These are phyloP conservation scores for Spathaspora gorwiae DNA, from an alignment of 805 yeast species.

Conservation along the genomic window DNA sequence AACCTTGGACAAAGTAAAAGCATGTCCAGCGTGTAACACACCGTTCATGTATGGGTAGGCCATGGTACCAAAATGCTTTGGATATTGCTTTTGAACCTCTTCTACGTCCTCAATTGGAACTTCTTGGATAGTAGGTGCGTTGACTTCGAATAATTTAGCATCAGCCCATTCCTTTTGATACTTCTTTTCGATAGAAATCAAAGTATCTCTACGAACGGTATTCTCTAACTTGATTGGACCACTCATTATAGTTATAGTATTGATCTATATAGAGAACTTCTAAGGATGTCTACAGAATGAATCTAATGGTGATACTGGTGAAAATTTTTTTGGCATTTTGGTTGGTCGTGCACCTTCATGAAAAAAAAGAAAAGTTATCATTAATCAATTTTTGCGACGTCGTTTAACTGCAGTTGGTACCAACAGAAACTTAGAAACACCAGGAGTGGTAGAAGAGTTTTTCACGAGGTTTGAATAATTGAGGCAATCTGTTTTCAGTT, in stretches of 20 bases:
- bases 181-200: slow-evolving; percentile 82
- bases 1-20: slow-evolving; percentile 89
- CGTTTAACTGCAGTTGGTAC: slow-evolving; percentile 6
- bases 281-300: too few relatives aligned
- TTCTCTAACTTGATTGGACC: slow-evolving; percentile 43
- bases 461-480: not conserved
- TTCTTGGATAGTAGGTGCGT: slow-evolving; percentile 80
- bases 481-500: not conserved
- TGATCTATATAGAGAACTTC: not conserved
- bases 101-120: slow-evolving; percentile 45
- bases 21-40: slow-evolving; percentile 95
- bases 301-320: too few relatives aligned
- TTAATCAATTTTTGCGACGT: not conserved
- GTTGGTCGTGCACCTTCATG: not conserved
- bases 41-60: slow-evolving; percentile 99
- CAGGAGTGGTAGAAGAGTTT: not conserved
- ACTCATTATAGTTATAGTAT: slow-evolving; percentile 25
- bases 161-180: slow-evolving; percentile 86
- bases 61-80: slow-evolving; percentile 89
- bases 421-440: not conserved
- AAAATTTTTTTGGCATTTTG: too few relatives aligned
- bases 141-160: slow-evolving; percentile 77
- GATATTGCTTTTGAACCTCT: slow-evolving; percentile 71
- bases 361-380: too few relatives aligned
- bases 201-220: slow-evolving; percentile 92